phyloP scores from a whole-genome alignment of 371 early-diverging fungal genomes.

The Gilbertella persicaria region DNA sequence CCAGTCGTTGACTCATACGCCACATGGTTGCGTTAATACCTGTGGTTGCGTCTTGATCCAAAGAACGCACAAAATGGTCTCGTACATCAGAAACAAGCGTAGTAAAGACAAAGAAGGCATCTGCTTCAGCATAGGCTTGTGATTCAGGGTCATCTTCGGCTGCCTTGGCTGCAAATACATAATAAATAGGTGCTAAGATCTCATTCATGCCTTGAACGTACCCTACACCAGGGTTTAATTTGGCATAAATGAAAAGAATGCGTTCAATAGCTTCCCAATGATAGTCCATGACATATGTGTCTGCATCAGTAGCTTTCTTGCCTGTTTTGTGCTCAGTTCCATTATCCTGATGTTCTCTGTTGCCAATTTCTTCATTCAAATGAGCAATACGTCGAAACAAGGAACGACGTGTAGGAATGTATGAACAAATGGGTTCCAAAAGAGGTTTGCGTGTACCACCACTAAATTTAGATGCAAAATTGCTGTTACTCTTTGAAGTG shows the following conservation, averaged over 20 bases:
- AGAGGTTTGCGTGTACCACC: slow-evolving; percentile 10
- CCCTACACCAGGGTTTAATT: slow-evolving; percentile 83
- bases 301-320: slow-evolving; percentile 17
- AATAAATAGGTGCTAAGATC: slow-evolving; percentile 83
- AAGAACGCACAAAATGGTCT: slow-evolving; percentile 79
- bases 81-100: slow-evolving; percentile 71
- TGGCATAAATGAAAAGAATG: slow-evolving; percentile 81
- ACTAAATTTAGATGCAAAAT: slow-evolving; percentile 13
- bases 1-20: slow-evolving; percentile 60
- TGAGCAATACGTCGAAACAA: slow-evolving; percentile 69
- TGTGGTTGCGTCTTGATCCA: slow-evolving; percentile 61
- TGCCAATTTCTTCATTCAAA: slow-evolving; percentile 61
- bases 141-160: slow-evolving; percentile 53
- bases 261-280: slow-evolving; percentile 88
- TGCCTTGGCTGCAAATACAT: slow-evolving; percentile 60
- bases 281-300: slow-evolving; percentile 53
- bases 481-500: slow-evolving; percentile 11
- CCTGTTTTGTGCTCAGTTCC: slow-evolving; percentile 11
- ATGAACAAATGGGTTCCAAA: slow-evolving; percentile 53
- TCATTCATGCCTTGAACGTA: slow-evolving; percentile 95
- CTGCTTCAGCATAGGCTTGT: slow-evolving; percentile 84
- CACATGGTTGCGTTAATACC: slow-evolving; percentile 67
- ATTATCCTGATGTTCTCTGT: slow-evolving; percentile 40
- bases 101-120: slow-evolving; percentile 82
- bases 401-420: slow-evolving; percentile 60